These are phyloP conservation scores for Apostasia ramifera DNA, from an alignment of 106 monocot genomes.

Conservation along the genomic window DNA sequence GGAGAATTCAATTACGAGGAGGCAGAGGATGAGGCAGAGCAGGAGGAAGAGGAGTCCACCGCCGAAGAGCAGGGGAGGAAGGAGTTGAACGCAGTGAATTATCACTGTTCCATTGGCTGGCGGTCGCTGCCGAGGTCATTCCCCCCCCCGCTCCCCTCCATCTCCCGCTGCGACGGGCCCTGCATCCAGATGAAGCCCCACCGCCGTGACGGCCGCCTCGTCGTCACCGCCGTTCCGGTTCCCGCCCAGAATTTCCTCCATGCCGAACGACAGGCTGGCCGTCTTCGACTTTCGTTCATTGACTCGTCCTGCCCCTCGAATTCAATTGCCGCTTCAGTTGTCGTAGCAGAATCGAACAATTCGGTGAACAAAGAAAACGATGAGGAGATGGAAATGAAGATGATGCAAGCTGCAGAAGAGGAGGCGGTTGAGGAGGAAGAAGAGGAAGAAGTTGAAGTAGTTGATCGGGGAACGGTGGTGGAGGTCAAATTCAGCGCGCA, in stretches of 20 bases:
- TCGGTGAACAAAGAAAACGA: background rate
- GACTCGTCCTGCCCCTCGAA: slow-evolving; percentile 20
- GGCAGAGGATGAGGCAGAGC: background rate
- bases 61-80: background rate
- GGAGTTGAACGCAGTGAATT: slow-evolving; percentile 45
- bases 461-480: slow-evolving; percentile 47
- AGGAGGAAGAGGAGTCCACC: background rate
- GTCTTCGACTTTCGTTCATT: slow-evolving; percentile 66
- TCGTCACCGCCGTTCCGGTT: slow-evolving; percentile 64
- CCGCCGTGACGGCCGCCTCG: slow-evolving; percentile 61
- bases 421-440: slow-evolving; percentile 7
- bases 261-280: slow-evolving; percentile 43
- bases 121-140: slow-evolving; percentile 25
- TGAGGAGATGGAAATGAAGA: background rate
- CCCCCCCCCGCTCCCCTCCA: slow-evolving; percentile 69
- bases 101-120: slow-evolving; percentile 51
- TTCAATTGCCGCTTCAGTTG: no score
- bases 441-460: background rate
- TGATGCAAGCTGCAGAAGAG: slow-evolving; percentile 7
- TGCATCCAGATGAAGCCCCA: slow-evolving; percentile 56
- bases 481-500: slow-evolving; percentile 73
- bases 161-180: slow-evolving; percentile 53
- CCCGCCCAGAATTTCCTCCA: slow-evolving; percentile 65
- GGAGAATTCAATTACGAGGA: background rate
- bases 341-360: no score